A percentile compares a stretch with the other conserved stretches of the same genome.
These are phyloP conservation scores for Pseudocercospora eumusae DNA, from an alignment of 2,329 filamentous ascomycete genomes.

Conservation along the genomic window DNA sequence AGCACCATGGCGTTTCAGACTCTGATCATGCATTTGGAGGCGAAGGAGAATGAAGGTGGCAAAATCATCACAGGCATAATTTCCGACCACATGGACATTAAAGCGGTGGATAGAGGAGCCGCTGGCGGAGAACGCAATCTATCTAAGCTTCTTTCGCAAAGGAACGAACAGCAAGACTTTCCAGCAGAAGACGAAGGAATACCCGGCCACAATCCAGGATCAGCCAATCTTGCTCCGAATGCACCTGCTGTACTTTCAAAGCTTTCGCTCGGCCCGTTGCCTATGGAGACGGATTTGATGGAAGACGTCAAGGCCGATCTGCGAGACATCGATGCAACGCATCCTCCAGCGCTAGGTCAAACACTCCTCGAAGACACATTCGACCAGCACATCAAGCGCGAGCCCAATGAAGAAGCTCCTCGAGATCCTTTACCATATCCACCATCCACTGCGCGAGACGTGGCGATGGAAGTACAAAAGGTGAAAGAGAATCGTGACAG, in stretches of 20 bases:
- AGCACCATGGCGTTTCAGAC: conserved; percentile 81
- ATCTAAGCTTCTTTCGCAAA: conserved; percentile 59
- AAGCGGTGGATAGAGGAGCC: conserved; percentile 58
- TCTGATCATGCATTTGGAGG: conserved; percentile 84
- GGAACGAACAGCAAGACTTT: conserved; percentile 56
- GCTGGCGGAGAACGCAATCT: conserved; percentile 61
- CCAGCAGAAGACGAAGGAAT: conserved; percentile 69
- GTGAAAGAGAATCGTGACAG: conserved; percentile 90
- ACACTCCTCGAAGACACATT: conserved; percentile 82
- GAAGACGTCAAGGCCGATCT: conserved; percentile 85
- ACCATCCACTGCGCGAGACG: conserved; percentile 82
- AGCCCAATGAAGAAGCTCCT: conserved; percentile 79
- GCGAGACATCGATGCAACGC: conserved; percentile 77
- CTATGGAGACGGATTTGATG: conserved; percentile 78
- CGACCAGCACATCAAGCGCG: conserved; percentile 79
- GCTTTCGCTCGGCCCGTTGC: conserved; percentile 77
- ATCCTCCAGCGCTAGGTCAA: conserved; percentile 70
- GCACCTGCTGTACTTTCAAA: conserved; percentile 60
- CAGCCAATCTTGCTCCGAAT: conserved; percentile 60
- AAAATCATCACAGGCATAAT: conserved; percentile 75
- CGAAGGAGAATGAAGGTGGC: conserved; percentile 79
- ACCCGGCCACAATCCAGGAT: conserved; percentile 66
- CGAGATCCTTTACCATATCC: conserved; percentile 82
- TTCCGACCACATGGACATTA: conserved; percentile 59
- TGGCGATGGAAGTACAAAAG: conserved; percentile 91